phyloP scores from a whole-genome alignment of 176 grass and related monocot genomes.

The Aegilops sharonensis region DNA sequence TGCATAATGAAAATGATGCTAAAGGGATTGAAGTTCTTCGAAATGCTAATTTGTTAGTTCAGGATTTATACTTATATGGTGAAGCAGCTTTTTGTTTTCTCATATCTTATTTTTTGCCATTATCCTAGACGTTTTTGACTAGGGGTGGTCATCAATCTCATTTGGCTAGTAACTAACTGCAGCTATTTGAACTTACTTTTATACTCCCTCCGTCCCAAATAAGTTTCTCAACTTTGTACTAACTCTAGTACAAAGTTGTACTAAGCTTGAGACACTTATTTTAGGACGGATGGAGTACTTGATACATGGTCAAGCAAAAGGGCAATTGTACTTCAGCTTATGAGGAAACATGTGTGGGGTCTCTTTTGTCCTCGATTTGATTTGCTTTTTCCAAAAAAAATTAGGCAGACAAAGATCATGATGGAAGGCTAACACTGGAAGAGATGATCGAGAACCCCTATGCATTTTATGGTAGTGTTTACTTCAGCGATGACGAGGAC shows the following conservation, averaged over 20 bases:
- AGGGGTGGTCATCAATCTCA: not conserved
- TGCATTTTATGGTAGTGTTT: conserved; percentile 75
- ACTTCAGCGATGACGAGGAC: conserved; percentile 62
- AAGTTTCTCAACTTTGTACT: too few species aligned
- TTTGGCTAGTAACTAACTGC: not conserved
- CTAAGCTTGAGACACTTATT: too few species aligned
- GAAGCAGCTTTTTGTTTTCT: not conserved
- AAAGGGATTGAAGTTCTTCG: not conserved
- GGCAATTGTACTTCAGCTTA: not conserved
- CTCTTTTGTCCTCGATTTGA: not conserved
- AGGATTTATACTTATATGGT: not conserved
- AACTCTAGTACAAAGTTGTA: too few species aligned
- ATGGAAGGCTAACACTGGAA: conserved; percentile 63
- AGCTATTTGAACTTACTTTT: conserved; percentile 7
- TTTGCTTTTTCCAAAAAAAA: conserved; percentile 17
- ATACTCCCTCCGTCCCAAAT: not conserved
- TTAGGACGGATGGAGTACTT: not conserved
- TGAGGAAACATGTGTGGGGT: not conserved
- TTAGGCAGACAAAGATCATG: conserved; percentile 74
- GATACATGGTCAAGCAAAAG: not conserved
- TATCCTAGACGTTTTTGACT: not conserved
- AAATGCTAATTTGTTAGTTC: not conserved
- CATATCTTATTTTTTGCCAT: not conserved
- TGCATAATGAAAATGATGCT: not conserved
- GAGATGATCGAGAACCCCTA: conserved; percentile 76